Conservation (phyloP, 129 eudicot genomes). For the Tanacetum coccineum region DNA sequence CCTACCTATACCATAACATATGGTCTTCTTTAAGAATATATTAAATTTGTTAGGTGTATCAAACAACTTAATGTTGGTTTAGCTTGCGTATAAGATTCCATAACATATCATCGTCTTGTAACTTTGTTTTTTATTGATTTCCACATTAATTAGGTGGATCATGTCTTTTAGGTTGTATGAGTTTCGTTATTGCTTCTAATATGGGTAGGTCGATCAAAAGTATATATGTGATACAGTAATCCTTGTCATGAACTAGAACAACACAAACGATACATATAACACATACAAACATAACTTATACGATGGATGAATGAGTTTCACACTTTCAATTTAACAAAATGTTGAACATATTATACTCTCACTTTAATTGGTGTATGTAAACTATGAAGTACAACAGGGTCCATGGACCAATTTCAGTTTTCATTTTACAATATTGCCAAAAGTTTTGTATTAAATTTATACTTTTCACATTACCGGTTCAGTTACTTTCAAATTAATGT, state of each 20-base stretch:
- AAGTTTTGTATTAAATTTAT: conserved; percentile 4
- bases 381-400: no score
- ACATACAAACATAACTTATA: no score
- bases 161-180: neutral
- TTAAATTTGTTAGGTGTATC: neutral
- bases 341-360: neutral
- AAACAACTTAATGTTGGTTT: neutral
- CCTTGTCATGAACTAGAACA: no score
- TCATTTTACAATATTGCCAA: neutral
- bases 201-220: conserved; percentile 9
- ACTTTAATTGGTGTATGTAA: no score
- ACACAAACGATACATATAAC: no score
- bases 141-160: conserved; percentile 5
- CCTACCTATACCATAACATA: no score
- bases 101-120: neutral
- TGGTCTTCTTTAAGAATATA: neutral
- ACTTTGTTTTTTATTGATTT: neutral
- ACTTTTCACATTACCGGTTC: neutral
- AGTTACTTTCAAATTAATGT: neutral
- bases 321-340: no score
- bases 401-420: no score
- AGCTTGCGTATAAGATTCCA: neutral
- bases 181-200: neutral
- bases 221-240: neutral
- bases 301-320: no score